phyloP scores from a whole-genome alignment of 1,284 basidiomycete genomes.

The Neolentinus lepideus region DNA sequence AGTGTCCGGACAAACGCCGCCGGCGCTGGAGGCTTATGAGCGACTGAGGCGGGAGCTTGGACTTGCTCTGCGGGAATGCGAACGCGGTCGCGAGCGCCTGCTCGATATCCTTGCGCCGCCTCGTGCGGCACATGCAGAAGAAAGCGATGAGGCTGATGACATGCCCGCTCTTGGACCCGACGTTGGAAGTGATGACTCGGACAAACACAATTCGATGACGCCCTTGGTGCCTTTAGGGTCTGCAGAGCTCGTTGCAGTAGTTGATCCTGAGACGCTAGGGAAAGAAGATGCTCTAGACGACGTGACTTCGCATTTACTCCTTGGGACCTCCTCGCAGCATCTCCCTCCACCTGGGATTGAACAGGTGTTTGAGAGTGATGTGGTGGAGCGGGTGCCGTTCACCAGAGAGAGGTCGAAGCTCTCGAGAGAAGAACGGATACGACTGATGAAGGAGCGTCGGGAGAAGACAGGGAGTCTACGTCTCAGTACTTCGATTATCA shows the following conservation, averaged over 20 bases:
- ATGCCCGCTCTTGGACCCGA: constrained; percentile 45
- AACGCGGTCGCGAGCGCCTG: constrained; percentile 62
- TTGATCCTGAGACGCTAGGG: constrained; percentile 5
- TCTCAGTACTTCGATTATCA: constrained; percentile 9
- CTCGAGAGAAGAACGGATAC: constrained; percentile 66
- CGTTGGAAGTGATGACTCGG: constrained; percentile 44
- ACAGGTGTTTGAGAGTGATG: constrained; percentile 70
- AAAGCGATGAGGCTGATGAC: constrained; percentile 31
- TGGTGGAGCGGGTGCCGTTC: constrained; percentile 32
- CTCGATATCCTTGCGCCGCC: constrained; percentile 47
- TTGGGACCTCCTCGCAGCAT: constrained; percentile 40
- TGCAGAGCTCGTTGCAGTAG: constrained; percentile 5
- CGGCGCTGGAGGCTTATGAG: constrained; percentile 62
- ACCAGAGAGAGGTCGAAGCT: constrained; percentile 52
- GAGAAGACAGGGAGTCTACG: constrained; percentile 25
- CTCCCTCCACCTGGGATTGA: constrained; percentile 59
- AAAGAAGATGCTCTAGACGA: constrained; percentile 34
- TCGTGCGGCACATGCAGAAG: constrained; percentile 23
- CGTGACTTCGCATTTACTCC: constrained; percentile 46
- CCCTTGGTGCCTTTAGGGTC: constrained; percentile 9
- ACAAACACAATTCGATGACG: constrained; percentile 32
- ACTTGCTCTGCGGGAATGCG: constrained; percentile 67
- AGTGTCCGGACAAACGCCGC: constrained; percentile 15
- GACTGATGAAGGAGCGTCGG: constrained; percentile 45
- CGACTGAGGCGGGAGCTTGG: constrained; percentile 67